Evolutionary conservation across 1,139 yeast species (phyloP).

Genomic region (Yamadazyma atlantica): DNA sequence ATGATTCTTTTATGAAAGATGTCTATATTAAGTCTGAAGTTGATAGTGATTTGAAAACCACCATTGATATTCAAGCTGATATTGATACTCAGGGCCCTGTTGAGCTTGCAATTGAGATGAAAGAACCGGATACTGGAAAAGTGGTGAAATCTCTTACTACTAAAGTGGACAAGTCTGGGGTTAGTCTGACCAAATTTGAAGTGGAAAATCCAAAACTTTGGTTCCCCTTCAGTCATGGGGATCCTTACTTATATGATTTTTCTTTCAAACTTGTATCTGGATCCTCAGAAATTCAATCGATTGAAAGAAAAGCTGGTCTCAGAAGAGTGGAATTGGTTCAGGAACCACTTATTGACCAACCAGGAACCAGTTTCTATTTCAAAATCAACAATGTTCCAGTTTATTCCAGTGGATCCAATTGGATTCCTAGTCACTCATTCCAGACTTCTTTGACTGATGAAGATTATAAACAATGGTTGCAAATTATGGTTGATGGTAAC

Average conservation of each 20-base stretch:
- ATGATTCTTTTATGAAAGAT: constrained; percentile 18
- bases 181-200: constrained; percentile 7
- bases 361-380: constrained; percentile 42
- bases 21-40: constrained; percentile 23
- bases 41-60: constrained; percentile 14
- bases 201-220: constrained; percentile 31
- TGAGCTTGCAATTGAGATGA: constrained; percentile 7
- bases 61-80: constrained; percentile 14
- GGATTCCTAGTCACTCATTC: constrained; percentile 50
- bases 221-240: constrained; percentile 43
- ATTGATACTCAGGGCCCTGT: constrained; percentile 7
- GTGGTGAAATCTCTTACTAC: constrained; percentile 3
- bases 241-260: constrained; percentile 31
- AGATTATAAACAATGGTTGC: constrained; percentile 36
- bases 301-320: constrained; percentile 28
- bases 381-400: constrained; percentile 37
- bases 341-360: constrained; percentile 25
- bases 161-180: constrained; percentile 4
- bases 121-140: constrained; percentile 3
- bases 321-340: constrained; percentile 40
- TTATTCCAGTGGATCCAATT: constrained; percentile 41
- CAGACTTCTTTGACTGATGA: constrained; percentile 25
- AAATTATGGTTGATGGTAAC: constrained; percentile 32
- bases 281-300: constrained; percentile 7
- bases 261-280: constrained; percentile 12